Evolutionary conservation across 106 monocot species (phyloP), one percentile per base, ranked within the genome.

Genomic region (Platanthera guangdongensis): DNA sequence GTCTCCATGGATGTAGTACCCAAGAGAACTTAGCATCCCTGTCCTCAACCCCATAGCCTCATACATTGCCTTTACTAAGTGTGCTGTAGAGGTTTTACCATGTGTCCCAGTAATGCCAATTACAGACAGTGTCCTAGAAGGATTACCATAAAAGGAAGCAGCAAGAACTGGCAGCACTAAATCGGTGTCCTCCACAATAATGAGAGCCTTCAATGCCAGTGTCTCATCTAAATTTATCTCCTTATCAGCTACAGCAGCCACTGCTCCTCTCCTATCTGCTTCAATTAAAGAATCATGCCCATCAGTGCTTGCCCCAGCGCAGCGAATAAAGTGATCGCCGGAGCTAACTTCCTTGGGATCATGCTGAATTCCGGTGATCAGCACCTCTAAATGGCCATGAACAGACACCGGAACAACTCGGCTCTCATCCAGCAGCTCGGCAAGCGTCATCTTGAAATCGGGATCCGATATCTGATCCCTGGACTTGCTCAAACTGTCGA

Each of bases 361-460:
- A 57, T 89, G 81, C 82, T 97, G 93, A 51, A 97, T 82, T 59
- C 93, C 96, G 21, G 81, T 73, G 52, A 97, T 84, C 5, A 72
- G 12, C 51, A 97, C 83, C 48, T 91, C 91, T 74, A 89, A 77
- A 78, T 97, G 91, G 14, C 96, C 96, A 21, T 82, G 85, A 5
- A 97, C 91, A 4, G 90, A 87, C 9, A 93, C 74, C 4, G 96
- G 96, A 64, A 93, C 90, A 6, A 97, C 83, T 55, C 82, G 73
- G 76, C 93, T 93, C 75, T 97, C 93, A 46, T 97, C 96, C 52
- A 97, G 83, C 8, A 97, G 89, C 81, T 97, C 93, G 0, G 87
- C 91, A 14, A 97, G 83, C 3, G 86, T 93, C 91, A 94, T 90
- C 7, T 71, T 80, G 78, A 92, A 94, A 74, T 81, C 79, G 25